A percentile compares a stretch with the other conserved stretches of the same genome.
phyloP scores from a whole-genome alignment of 108 stramenopile genomes.

The Cyclotella distinguenda region DNA sequence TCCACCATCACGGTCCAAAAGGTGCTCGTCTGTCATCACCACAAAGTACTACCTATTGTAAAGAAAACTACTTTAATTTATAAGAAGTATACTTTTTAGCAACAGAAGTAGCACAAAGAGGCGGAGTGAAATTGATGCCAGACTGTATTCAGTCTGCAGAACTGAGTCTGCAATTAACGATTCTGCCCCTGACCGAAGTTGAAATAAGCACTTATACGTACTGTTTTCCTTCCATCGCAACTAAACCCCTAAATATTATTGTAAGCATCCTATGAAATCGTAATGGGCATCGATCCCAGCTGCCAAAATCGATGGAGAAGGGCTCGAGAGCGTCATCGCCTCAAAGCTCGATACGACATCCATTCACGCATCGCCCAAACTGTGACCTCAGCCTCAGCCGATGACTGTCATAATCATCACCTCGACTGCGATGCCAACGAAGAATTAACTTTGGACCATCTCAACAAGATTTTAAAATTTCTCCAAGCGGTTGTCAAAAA shows the following conservation, averaged over 20 bases:
- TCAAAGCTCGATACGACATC: constrained; percentile 66
- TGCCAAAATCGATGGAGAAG: constrained; percentile 62
- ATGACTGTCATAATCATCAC: neutral
- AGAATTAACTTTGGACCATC: neutral
- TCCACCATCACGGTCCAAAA: no score
- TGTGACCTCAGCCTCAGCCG: neutral
- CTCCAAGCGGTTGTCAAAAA: constrained; percentile 38
- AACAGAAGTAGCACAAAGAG: no score
- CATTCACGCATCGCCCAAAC: constrained; percentile 40
- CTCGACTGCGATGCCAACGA: neutral
- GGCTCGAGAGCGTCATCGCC: constrained; percentile 66
- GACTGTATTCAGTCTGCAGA: no score
- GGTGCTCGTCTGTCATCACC: no score
- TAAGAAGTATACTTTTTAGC: no score
- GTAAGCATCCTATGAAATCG: neutral
- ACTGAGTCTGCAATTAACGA: no score
- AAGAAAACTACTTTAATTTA: no score
- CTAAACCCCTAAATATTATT: neutral
- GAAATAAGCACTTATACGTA: neutral
- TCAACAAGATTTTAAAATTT: constrained; percentile 19
- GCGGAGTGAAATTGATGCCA: no score
- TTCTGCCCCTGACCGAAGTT: no score
- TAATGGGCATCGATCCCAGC: constrained; percentile 22
- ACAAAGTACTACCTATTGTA: no score
- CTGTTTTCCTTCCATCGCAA: neutral